Evolutionary conservation across 169 alveolate species (phyloP).

Genomic region (Pseudocohnilembus persalinus): DNA sequence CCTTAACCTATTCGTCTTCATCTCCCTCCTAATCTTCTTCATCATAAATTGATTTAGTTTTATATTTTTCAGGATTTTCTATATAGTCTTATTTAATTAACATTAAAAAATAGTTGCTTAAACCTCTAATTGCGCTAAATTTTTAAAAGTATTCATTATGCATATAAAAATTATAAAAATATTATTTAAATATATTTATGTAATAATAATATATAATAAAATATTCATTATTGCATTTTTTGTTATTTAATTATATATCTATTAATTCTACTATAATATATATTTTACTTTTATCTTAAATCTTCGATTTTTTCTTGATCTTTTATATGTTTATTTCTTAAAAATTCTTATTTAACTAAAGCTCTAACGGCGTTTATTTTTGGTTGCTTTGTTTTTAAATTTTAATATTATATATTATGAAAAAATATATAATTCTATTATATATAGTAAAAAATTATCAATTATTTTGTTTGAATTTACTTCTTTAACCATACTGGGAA

Average conservation of each 20-base stretch:
- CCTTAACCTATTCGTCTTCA: no score
- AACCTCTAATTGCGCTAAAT: not conserved
- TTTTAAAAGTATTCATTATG: no score
- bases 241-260: no score
- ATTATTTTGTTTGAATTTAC: not conserved
- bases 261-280: not conserved
- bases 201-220: no score
- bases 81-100: not conserved
- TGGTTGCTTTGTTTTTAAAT: no score
- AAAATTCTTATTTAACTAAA: not conserved
- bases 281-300: not conserved
- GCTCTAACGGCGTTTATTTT: not conserved
- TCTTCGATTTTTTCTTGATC: not conserved
- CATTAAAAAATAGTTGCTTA: not conserved
- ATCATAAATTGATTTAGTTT: no score
- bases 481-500: not conserved
- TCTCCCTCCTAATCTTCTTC: no score
- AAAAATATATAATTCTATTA: no score
- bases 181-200: no score
- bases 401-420: no score
- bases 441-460: not conserved
- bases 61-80: not conserved
- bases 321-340: no score
- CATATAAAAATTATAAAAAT: no score
- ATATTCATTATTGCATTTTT: not conserved